phyloP scores from a whole-genome alignment of 148 eudicot genomes.

The Spergularia marina region DNA sequence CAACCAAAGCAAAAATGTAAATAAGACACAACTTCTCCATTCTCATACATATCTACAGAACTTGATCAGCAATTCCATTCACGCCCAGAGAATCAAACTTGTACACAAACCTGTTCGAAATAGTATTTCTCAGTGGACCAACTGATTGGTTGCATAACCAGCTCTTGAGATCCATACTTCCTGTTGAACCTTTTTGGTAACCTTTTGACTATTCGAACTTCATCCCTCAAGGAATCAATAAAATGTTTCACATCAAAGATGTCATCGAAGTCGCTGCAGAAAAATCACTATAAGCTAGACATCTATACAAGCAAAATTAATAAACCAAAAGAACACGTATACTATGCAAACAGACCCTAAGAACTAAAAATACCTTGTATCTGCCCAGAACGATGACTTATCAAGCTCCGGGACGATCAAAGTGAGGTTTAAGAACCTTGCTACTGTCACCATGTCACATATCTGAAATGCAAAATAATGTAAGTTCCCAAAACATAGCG shows the following conservation, averaged over 20 bases:
- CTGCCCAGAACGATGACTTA: constrained; percentile 99
- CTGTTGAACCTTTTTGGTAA: constrained; percentile 68
- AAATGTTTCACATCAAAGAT: constrained; percentile 87
- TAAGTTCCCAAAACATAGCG: constrained; percentile 18
- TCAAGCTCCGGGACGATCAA: constrained; percentile 95
- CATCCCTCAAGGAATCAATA: constrained; percentile 83
- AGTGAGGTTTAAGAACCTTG: constrained; percentile 90
- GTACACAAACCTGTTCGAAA: constrained; percentile 66
- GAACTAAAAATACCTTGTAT: constrained; percentile 65
- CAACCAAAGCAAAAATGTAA: neutral
- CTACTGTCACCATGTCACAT: constrained; percentile 94
- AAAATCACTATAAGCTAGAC: constrained; percentile 16
- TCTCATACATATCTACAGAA: too few relatives aligned
- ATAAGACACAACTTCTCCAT: neutral
- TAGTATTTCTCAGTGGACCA: constrained; percentile 94
- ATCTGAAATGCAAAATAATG: constrained; percentile 50
- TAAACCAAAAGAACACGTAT: neutral
- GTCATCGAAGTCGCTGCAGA: constrained; percentile 85
- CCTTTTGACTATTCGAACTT: constrained; percentile 67
- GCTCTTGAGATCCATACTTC: constrained; percentile 55
- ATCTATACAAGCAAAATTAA: neutral
- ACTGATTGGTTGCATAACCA: constrained; percentile 89
- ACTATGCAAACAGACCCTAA: neutral
- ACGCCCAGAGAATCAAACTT: neutral
- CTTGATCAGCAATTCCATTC: neutral